These are phyloP conservation scores for Fusarium sp. DNA, from an alignment of 2,329 filamentous ascomycete genomes.

Conservation along the genomic window DNA sequence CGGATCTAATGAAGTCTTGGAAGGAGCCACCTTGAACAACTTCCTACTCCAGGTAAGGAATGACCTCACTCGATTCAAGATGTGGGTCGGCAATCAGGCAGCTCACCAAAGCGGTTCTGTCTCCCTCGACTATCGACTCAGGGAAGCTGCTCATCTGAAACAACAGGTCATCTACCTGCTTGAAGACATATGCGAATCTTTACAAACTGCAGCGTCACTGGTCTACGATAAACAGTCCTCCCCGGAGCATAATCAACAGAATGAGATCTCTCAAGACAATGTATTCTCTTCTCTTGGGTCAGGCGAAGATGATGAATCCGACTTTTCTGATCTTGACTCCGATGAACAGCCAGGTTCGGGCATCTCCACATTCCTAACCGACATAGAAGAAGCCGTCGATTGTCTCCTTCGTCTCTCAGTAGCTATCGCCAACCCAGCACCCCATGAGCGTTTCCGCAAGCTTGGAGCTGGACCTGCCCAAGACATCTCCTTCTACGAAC, in stretches of 20 bases:
- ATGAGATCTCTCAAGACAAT: too few species aligned
- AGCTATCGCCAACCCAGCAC: conserved; percentile 53
- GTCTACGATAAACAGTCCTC: too few species aligned
- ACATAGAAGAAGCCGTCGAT: conserved; percentile 46
- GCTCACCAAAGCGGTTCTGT: conserved; percentile 24
- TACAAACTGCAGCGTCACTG: background rate
- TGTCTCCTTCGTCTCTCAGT: conserved; percentile 53
- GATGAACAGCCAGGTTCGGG: accelerated
- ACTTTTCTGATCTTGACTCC: background rate
- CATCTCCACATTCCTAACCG: conserved; percentile 20
- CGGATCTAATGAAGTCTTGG: accelerated
- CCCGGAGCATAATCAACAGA: too few species aligned
- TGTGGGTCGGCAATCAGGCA: conserved; percentile 39
- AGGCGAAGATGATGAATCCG: too few species aligned
- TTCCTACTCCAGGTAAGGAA: background rate
- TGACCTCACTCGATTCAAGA: conserved; percentile 23
- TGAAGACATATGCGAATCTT: conserved; percentile 17
- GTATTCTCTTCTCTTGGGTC: too few species aligned
- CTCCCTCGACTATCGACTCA: conserved; percentile 37
- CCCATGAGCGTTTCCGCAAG: conserved; percentile 49
- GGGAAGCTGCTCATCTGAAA: conserved; percentile 35
- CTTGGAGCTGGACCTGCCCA: conserved; percentile 14
- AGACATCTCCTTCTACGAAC: conserved; percentile 44
- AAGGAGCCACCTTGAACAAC: accelerated
- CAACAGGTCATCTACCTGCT: conserved; percentile 43